Evolutionary conservation across 495 filamentous ascomycete genomes (phyloP).

Genomic region (Neurospora sp.): DNA sequence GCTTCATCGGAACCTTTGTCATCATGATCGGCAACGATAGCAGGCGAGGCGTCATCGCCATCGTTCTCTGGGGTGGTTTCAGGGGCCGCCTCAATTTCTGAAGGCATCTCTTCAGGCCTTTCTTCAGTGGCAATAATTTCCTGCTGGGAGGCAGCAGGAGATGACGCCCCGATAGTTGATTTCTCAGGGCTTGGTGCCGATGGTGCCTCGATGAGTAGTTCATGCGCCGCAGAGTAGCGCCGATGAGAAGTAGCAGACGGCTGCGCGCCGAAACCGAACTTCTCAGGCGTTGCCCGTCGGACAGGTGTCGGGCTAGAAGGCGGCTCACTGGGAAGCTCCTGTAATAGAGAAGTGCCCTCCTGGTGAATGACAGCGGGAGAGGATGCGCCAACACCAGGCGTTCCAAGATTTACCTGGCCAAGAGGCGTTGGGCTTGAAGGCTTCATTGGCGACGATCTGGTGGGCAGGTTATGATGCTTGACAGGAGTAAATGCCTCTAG

Average conservation of each 20-base stretch:
- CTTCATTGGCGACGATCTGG: not conserved
- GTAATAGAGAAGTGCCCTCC: not conserved
- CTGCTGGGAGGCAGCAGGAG: not conserved
- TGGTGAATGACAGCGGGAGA: not conserved
- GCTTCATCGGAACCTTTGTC: not conserved
- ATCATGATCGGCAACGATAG: not conserved
- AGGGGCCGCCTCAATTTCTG: not conserved
- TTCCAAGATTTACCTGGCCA: not conserved
- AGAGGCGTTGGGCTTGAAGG: not conserved
- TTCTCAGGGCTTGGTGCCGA: not conserved
- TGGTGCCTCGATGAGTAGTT: not conserved
- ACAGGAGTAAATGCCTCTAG: constrained; percentile 1
- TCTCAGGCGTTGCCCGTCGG: not conserved
- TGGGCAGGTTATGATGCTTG: not conserved
- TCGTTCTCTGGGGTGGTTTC: not conserved
- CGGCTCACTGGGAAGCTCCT: not conserved
- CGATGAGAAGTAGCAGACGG: not conserved
- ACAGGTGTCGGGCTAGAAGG: not conserved
- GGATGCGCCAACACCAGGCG: not conserved
- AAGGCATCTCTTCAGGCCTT: not conserved
- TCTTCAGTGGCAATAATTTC: not conserved
- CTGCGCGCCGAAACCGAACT: not conserved
- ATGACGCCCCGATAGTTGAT: not conserved
- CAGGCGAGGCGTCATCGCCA: not conserved
- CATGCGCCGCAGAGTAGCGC: not conserved